Evolutionary conservation across 768 basidiomycete species (phyloP).

Genomic region (Lactarius vividus): DNA sequence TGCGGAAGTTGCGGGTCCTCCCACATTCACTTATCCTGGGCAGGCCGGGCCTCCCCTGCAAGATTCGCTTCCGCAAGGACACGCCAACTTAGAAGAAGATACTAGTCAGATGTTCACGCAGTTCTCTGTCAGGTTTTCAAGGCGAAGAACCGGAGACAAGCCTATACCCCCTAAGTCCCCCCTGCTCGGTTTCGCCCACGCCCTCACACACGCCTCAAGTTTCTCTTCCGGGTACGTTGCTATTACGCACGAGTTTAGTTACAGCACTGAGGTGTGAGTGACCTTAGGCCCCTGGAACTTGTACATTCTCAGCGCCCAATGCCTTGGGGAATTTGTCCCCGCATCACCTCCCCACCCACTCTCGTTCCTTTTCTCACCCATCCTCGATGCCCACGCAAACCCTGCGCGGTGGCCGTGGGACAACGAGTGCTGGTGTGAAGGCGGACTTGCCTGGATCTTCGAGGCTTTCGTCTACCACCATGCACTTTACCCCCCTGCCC

Average conservation of each 20-base stretch:
- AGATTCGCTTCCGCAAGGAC: not conserved
- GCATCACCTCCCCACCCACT: not conserved
- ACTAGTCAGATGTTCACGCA: not conserved
- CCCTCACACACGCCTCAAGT: not conserved
- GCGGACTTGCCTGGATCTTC: too few species aligned
- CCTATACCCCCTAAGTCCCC: not conserved
- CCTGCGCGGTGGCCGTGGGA: not conserved
- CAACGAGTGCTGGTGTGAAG: not conserved
- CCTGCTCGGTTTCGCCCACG: not conserved
- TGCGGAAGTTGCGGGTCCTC: not conserved
- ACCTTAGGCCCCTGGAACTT: not conserved
- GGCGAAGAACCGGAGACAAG: constrained; percentile 1
- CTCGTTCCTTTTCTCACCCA: constrained; percentile 5
- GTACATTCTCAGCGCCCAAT: not conserved
- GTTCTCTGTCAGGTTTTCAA: not conserved
- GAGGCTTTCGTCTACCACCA: not conserved
- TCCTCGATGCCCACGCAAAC: not conserved
- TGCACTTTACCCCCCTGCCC: not conserved
- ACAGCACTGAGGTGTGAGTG: not conserved
- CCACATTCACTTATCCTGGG: not conserved
- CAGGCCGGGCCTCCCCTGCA: constrained; percentile 1
- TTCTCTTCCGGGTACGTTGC: not conserved
- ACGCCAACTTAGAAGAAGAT: not conserved
- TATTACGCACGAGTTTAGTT: not conserved
- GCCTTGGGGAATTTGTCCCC: not conserved